Conservation (phyloP, 2,329 filamentous ascomycete genomes). For the Aschersonia sp. region DNA sequence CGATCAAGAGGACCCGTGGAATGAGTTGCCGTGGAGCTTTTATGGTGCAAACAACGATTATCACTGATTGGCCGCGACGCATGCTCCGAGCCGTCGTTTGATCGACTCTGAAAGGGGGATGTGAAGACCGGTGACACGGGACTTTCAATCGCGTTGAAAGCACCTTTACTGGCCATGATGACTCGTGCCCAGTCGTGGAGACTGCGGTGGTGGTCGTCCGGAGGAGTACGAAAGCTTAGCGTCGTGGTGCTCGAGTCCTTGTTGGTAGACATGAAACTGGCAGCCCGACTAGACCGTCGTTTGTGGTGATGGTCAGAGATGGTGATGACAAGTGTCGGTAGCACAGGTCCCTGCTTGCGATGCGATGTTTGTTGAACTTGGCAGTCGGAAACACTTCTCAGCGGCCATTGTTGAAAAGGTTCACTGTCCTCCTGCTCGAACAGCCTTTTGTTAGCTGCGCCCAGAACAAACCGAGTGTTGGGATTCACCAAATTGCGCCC, state of each 20-base stretch:
- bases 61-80: constrained; percentile 29
- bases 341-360: constrained; percentile 44
- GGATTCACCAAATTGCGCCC: not conserved
- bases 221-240: constrained; percentile 40
- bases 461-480: not conserved
- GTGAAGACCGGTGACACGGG: constrained; percentile 38
- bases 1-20: constrained; percentile 32
- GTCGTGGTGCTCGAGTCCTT: constrained; percentile 34
- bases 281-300: constrained; percentile 48
- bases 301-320: constrained; percentile 48
- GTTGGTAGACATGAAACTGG: constrained; percentile 34
- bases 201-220: constrained; percentile 34
- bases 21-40: constrained; percentile 31
- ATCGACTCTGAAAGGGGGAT: constrained; percentile 33
- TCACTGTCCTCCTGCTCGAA: constrained; percentile 32
- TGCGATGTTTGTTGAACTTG: constrained; percentile 44
- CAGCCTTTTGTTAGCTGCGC: constrained; percentile 1
- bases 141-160: constrained; percentile 31
- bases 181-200: constrained; percentile 46
- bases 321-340: constrained; percentile 45
- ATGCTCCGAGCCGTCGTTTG: constrained; percentile 26
- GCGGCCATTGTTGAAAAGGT: constrained; percentile 36
- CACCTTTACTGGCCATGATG: constrained; percentile 30
- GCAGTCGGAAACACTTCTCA: constrained; percentile 38
- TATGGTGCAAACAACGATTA: constrained; percentile 28